These are phyloP conservation scores for Microstegium vimineum DNA, from an alignment of 176 grass and related monocot species.

Conservation along the genomic window DNA sequence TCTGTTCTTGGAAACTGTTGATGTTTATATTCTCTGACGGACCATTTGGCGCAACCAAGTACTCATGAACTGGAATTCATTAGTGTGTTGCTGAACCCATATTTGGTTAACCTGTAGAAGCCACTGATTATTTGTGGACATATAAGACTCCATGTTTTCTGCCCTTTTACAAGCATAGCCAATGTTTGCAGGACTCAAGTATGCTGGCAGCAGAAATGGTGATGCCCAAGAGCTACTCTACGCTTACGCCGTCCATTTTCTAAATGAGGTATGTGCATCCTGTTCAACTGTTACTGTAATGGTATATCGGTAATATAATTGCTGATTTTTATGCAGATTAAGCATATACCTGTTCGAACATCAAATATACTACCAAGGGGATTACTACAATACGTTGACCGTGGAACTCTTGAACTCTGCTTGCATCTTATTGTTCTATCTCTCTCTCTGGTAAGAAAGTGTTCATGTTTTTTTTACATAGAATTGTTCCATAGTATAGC, in stretches of 20 bases:
- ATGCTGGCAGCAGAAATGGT: conserved; percentile 92
- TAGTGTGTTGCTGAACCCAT: neutral
- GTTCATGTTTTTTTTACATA: conserved; percentile 3
- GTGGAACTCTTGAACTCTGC: conserved; percentile 81
- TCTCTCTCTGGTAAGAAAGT: conserved; percentile 56
- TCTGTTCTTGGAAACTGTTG: neutral
- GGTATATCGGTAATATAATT: neutral
- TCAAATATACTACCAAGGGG: conserved; percentile 63
- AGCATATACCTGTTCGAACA: conserved; percentile 57
- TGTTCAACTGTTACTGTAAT: conserved; percentile 27
- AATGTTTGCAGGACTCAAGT: conserved; percentile 67
- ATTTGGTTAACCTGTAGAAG: neutral
- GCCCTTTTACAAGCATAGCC: conserved; percentile 23
- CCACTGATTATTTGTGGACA: neutral
- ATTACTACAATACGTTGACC: conserved; percentile 81
- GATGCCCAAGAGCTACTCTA: conserved; percentile 89
- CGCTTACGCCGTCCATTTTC: conserved; percentile 71
- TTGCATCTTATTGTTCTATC: conserved; percentile 89
- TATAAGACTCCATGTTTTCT: conserved; percentile 4
- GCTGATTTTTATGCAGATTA: conserved; percentile 59
- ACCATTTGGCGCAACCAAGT: neutral
- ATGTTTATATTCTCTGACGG: neutral
- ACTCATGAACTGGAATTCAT: neutral
- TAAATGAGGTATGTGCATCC: conserved; percentile 60
- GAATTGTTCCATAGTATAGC: conserved; percentile 10